Base-by-base conservation (phyloP, 495 filamentous ascomycete species). In the Usnea hakonensis region DNA sequence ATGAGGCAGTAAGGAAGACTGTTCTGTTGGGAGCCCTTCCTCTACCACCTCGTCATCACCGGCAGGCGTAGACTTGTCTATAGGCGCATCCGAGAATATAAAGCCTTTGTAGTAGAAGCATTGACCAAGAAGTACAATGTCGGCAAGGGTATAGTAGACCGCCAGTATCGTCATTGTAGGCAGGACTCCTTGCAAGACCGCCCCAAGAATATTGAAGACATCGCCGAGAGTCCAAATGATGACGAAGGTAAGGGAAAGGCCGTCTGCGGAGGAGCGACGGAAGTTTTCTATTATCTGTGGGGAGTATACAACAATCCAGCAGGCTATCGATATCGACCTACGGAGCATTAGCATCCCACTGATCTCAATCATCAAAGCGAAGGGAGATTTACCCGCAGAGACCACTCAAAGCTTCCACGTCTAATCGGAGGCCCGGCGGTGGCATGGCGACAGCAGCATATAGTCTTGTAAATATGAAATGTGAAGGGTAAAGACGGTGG, bases 221-320 rank as follows among this genome's bases (percentile, higher is more conserved):
- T 98, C 94, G 23, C 94, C 94, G 7, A 86, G 79, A 6, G 96
- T 79, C 94, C 94, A 98, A 62, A 95, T 81, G 53, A 91, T 80
- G 66, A 98, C 82, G 74, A 98, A 98, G 33, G 88, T 82, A 56
- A 97, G 81, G 0, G 90, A 95, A 0, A 98, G 81, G 7, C 90
- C 94, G 70, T 97, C 89, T 50, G 92, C 90, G 37, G 89, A 94
- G 65, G 83, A 76, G 40, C 94, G 85, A 57, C 85, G 86, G 75
- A 97, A 96, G 69, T 97, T 97, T 70, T 95, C 91, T 67, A 96
- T 82, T 66, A 98, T 98, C 64, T 98, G 94, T 11, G 94, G 94
- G 0, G 92, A 91, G 78, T 95, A 98, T 41, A 98, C 94, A 33
- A 97, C 91, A 23, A 98, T 87, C 94, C 94, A 98, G 70, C 91